Conservation (phyloP, 768 basidiomycete genomes). For the Clitopilus passeckerianus region DNA sequence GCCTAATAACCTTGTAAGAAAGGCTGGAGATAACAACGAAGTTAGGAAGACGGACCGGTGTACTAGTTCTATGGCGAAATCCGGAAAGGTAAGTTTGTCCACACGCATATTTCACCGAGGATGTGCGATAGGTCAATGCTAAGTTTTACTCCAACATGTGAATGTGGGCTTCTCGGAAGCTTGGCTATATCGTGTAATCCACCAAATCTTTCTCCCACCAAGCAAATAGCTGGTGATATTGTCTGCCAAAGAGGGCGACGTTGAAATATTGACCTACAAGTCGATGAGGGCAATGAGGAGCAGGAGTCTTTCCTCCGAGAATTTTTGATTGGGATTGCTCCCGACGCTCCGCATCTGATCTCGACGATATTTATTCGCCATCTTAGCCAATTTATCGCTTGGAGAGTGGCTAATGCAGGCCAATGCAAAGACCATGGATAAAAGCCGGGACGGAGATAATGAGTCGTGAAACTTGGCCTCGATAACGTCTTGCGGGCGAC, state of each 20-base stretch:
- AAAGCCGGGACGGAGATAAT: neutral
- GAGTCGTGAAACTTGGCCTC: neutral
- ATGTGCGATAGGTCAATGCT: neutral
- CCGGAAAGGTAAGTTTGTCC: neutral
- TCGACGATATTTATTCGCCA: neutral
- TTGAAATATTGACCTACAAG: neutral
- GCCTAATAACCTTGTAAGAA: too few species aligned
- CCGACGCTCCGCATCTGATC: neutral
- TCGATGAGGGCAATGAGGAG: too few species aligned
- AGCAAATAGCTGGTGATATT: neutral
- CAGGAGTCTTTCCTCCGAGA: too few species aligned
- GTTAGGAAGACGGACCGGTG: neutral
- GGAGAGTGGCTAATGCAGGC: neutral
- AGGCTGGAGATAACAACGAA: too few species aligned
- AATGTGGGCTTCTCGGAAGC: neutral
- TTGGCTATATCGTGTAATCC: neutral
- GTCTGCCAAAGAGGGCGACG: neutral
- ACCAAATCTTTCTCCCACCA: too few species aligned
- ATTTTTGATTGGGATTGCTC: too few species aligned
- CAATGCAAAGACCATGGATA: too few species aligned
- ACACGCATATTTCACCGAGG: neutral
- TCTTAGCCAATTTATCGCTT: neutral
- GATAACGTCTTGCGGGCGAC: neutral
- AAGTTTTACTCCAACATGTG: neutral
- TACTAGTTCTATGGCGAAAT: neutral